Percentiles rank a stretch among this genome's conserved stretches.
These are phyloP conservation scores for Basipetospora sp. DNA, from an alignment of 2,329 filamentous ascomycete genomes.

Conservation along the genomic window DNA sequence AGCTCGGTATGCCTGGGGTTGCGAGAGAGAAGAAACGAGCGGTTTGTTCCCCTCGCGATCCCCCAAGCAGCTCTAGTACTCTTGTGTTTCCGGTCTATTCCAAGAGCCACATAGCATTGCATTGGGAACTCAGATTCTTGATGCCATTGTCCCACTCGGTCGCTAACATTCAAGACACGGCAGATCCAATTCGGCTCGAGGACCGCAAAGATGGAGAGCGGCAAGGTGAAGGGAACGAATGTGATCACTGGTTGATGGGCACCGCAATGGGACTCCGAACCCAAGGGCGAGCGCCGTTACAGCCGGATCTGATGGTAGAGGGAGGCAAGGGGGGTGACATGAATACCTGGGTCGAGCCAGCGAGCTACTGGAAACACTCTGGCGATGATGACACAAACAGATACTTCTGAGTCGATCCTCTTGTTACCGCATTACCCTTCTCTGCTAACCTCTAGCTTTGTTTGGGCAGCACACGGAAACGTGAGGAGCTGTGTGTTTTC, in stretches of 20 bases:
- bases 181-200: constrained; percentile 71
- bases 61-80: not conserved
- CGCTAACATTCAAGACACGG: not conserved
- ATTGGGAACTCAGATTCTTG: no score
- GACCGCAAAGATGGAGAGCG: constrained; percentile 68
- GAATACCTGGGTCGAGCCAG: constrained; percentile 1
- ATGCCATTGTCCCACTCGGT: no score
- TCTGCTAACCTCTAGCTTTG: no score
- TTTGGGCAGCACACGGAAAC: no score
- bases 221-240: constrained; percentile 51
- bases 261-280: no score
- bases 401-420: constrained; percentile 53
- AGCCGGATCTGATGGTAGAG: no score
- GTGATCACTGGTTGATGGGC: not conserved
- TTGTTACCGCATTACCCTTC: not conserved
- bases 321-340: no score
- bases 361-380: constrained; percentile 13
- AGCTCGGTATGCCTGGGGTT: constrained; percentile 55
- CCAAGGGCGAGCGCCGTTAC: no score
- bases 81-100: not conserved
- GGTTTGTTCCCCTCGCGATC: constrained; percentile 31
- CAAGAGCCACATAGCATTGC: not conserved
- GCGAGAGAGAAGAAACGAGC: constrained; percentile 87
- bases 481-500: constrained; percentile 6
- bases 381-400: constrained; percentile 56